Evolutionary conservation across 306 rosid species (phyloP), one percentile per base, ranked within the genome.

Genomic region (Begonia masoniana): DNA sequence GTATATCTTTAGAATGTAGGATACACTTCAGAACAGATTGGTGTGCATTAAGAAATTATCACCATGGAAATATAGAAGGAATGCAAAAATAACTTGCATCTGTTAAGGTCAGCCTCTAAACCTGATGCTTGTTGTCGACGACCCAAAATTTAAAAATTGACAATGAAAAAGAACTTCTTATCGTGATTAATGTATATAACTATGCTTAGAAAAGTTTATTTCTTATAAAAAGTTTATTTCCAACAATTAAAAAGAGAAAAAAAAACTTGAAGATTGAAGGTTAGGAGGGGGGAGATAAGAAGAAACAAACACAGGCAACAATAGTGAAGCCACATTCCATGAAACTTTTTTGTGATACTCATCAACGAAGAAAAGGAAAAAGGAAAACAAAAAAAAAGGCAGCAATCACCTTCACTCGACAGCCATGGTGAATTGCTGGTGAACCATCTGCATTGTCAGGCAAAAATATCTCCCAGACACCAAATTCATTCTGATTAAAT

Each of bases 401-500:
- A 3, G 39, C 15, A 61, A 16, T 1, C 47, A 92, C 99, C 99
- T 92, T 92, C 64, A 92, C 93, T 49, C 94, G 83, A 81, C 96
- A 92, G 62, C 99, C 99, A 72, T 92, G 99, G 24, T 95, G 94
- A 75, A 92, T 87, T 68, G 96, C 57, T 0, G 76, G 77, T 55
- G 96, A 92, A 62, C 89, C 89, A 54, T 92, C 99, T 10, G 76
- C 93, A 65, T 92, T 92, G 73, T 92, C 82, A 52, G 99, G 96
- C 85, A 92, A 71, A 74, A 83, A 87, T 64, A 87, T 79, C 82
- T 92, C 93, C 99, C 99, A 92, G 66, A 87, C 96, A 60, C 99
- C 99, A 78, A 86, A 92, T 54, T 87, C 93, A 62, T 92, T 80
- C 99, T 92, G 95, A 73, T 64, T 47, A 58, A 17, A 57, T 43